Base-by-base conservation (phyloP, 176 grass and related monocot species). In the Rhynchospora breviuscula region DNA sequence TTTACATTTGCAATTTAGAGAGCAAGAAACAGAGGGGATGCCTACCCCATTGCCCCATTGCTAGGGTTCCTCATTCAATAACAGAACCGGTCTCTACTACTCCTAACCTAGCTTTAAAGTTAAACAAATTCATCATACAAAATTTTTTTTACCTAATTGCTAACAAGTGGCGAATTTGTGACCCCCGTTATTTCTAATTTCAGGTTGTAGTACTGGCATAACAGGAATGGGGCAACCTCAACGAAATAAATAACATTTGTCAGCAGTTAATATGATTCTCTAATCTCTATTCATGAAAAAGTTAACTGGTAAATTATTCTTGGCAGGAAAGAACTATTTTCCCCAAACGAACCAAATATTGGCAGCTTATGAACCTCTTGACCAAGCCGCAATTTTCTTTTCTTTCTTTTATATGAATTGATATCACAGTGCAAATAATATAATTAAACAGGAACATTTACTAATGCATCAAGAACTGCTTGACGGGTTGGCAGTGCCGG, bases 401-500 rank as follows among this genome's bases (percentile, higher is more conserved):
- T 18, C 7, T 67, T 74, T 40, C 2, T n/a, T 48, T 74, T 52
- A 53, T 6, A 56, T 8, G 9, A 77, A 56, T 56, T 77, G 23
- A 56, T 77, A 77, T 77, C 54, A 56, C 7, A 21, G 49, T 54
- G 17, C 13, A 52, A 77, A 56, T 19, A 56, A 59, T 65, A 74
- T 3, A 47, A 60, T 95, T 81, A 98, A 67, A 79, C 83, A 78
- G 43, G 83, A 13, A 85, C 82, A 21, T 79, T 92, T 62, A 87
- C 66, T 87, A 99, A 78, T 51, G 89, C 78, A 81, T 90, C 93
- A 1, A 91, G 69, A 73, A 99, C 96, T 62, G 92, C 91, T 51
- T 93, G 77, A 21, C 83, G 86, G 31, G 93, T 99, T 76, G 96
- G 96, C 83, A 92, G 44, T 17, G 96, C 89, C 8, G 96, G 93